Evolutionary conservation across 768 basidiomycete genomes (phyloP).

Genomic region (Amanita rimosa): DNA sequence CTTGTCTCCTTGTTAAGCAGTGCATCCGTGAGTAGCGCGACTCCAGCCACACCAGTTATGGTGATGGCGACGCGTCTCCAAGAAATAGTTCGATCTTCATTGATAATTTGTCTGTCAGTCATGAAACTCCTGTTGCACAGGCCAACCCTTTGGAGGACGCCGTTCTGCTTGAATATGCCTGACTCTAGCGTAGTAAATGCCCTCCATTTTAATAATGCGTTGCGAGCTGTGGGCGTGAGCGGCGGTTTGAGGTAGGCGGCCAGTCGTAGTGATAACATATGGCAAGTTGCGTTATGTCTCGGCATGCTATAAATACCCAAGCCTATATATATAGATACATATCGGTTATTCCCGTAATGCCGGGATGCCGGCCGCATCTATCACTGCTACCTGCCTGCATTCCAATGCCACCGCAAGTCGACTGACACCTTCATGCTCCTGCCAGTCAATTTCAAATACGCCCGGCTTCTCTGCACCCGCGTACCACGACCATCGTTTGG

Average conservation of each 20-base stretch:
- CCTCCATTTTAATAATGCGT: neutral
- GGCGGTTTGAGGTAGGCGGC: neutral
- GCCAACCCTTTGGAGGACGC: neutral
- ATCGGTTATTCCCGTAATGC: conserved; percentile 12
- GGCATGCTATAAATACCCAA: conserved; percentile 2
- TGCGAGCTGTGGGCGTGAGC: neutral
- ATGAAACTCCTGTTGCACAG: conserved; percentile 27
- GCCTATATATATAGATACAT: neutral
- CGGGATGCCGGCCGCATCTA: conserved; percentile 46
- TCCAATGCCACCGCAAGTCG: conserved; percentile 64
- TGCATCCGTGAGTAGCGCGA: conserved; percentile 49
- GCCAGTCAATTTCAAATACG: conserved; percentile 74
- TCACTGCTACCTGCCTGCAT: conserved; percentile 52
- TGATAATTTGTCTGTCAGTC: conserved; percentile 22
- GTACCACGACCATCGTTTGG: conserved; percentile 55
- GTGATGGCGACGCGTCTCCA: conserved; percentile 32
- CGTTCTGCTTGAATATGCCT: neutral
- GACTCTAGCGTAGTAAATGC: neutral
- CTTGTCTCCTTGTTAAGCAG: conserved; percentile 74
- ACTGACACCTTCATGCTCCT: conserved; percentile 36
- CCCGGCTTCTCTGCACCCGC: conserved; percentile 46
- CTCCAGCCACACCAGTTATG: conserved; percentile 56
- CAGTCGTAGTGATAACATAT: conserved; percentile 1
- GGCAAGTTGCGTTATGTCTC: neutral
- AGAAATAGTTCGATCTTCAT: conserved; percentile 12